A percentile compares a stretch with the other conserved stretches of the same genome.
Conservation (phyloP, 495 filamentous ascomycete genomes). For the Aspergillus panamensis region DNA sequence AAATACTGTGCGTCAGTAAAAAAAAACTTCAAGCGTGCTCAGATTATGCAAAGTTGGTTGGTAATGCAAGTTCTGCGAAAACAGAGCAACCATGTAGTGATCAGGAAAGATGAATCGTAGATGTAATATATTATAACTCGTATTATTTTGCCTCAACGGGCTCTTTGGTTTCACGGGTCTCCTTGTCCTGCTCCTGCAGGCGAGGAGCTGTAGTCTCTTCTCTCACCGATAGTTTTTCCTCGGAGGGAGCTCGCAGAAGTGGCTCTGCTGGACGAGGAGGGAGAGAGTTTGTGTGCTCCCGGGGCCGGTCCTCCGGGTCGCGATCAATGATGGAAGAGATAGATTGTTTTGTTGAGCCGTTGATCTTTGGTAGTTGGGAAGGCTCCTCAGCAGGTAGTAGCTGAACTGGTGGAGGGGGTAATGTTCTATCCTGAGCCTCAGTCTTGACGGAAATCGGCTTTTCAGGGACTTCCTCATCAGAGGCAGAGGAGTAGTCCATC, state of each 20-base stretch:
- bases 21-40: conserved; percentile 17
- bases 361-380: conserved; percentile 14
- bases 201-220: conserved; percentile 31
- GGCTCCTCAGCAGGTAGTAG: conserved; percentile 20
- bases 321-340: conserved; percentile 48
- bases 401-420: conserved; percentile 21
- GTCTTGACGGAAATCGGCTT: conserved; percentile 32
- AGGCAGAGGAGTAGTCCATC: conserved; percentile 37
- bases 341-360: conserved; percentile 42
- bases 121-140: not conserved
- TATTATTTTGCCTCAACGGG: conserved; percentile 21
- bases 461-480: conserved; percentile 30
- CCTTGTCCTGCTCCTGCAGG: conserved; percentile 23
- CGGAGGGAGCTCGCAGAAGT: conserved; percentile 17
- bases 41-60: conserved; percentile 19
- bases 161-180: conserved; percentile 31
- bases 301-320: conserved; percentile 29
- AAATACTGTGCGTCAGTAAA: not conserved
- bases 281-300: conserved; percentile 26
- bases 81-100: conserved; percentile 11
- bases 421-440: conserved; percentile 27
- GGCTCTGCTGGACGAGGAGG: conserved; percentile 23
- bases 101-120: conserved; percentile 5
- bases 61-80: conserved; percentile 16
- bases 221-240: conserved; percentile 23